A percentile compares a stretch with the other conserved stretches of the same genome.
phyloP scores from a whole-genome alignment of 345 rosid genomes.

The Hibiscus tridactylites region DNA sequence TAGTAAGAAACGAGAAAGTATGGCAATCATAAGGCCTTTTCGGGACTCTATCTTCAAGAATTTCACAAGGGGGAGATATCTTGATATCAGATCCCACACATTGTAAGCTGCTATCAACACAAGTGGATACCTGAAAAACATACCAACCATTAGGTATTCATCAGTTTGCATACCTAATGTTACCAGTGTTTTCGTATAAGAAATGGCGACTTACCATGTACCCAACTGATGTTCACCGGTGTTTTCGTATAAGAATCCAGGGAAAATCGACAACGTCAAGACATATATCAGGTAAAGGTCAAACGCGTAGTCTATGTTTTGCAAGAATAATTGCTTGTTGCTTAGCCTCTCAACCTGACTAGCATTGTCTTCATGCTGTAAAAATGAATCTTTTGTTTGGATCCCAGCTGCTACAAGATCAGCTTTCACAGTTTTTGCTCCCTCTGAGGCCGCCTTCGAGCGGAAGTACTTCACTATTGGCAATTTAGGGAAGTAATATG shows the following conservation, averaged over 20 bases:
- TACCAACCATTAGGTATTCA: background rate
- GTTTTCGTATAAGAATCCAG: slow-evolving; percentile 76
- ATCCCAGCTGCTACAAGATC: slow-evolving; percentile 88
- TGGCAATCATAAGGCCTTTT: background rate
- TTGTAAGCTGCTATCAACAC: slow-evolving; percentile 19
- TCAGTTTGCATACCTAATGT: background rate
- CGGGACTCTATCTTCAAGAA: background rate
- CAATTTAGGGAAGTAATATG: slow-evolving; percentile 54
- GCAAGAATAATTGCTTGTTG: slow-evolving; percentile 42
- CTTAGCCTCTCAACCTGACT: slow-evolving; percentile 28
- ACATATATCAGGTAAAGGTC: slow-evolving; percentile 59
- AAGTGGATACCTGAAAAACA: slow-evolving; percentile 49
- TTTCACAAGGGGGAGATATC: background rate
- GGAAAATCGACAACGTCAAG: slow-evolving; percentile 66
- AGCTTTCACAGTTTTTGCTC: slow-evolving; percentile 62
- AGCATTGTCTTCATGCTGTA: slow-evolving; percentile 28
- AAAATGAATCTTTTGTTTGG: slow-evolving; percentile 21
- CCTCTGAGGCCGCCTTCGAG: slow-evolving; percentile 75
- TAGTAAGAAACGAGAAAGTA: background rate
- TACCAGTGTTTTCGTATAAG: too few relatives aligned
- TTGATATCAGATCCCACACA: background rate
- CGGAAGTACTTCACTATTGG: slow-evolving; percentile 77
- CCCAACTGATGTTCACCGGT: slow-evolving; percentile 65
- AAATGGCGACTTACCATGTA: slow-evolving; percentile 28
- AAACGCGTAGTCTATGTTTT: slow-evolving; percentile 56